Evolutionary conservation across 1,284 basidiomycete species (phyloP).

Genomic region (Ganoderma boninense): DNA sequence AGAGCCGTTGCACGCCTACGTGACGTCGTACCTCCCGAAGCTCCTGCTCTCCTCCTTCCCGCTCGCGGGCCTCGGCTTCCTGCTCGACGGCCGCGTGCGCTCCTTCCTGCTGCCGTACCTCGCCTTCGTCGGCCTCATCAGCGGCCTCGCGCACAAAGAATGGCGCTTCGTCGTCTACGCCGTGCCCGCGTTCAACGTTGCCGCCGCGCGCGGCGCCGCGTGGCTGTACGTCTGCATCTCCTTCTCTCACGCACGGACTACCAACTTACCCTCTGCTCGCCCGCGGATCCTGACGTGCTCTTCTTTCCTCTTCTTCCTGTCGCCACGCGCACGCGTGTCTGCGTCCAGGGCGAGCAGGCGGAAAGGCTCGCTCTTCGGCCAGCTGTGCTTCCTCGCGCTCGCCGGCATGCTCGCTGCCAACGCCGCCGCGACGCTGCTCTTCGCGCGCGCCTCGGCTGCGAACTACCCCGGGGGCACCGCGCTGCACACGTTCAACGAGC

Average conservation of each 20-base stretch:
- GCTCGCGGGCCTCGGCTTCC: slow-evolving; percentile 62
- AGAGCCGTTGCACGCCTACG: slow-evolving; percentile 79
- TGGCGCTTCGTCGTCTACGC: slow-evolving; percentile 96
- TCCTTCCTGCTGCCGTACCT: slow-evolving; percentile 61
- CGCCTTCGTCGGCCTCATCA: slow-evolving; percentile 73
- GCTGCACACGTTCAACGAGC: slow-evolving; percentile 67
- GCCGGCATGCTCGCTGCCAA: slow-evolving; percentile 62
- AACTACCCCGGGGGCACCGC: slow-evolving; percentile 96
- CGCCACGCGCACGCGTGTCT: too few relatives aligned
- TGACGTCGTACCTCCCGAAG: slow-evolving; percentile 79
- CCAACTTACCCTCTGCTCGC: too few relatives aligned
- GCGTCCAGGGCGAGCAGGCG: too few relatives aligned
- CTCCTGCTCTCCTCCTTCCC: slow-evolving; percentile 77
- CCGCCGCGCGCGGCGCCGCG: slow-evolving; percentile 72
- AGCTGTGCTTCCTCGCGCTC: slow-evolving; percentile 53
- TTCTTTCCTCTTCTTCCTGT: too few relatives aligned
- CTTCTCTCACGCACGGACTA: too few relatives aligned
- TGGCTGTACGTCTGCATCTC: slow-evolving; percentile 59
- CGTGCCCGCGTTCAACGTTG: slow-evolving; percentile 84
- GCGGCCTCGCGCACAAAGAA: slow-evolving; percentile 88
- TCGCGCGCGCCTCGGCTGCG: slow-evolving; percentile 65
- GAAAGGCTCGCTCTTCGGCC: slow-evolving; percentile 54
- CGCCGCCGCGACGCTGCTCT: slow-evolving; percentile 56
- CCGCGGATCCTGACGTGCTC: too few relatives aligned
- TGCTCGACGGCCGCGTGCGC: slow-evolving; percentile 57